These are phyloP conservation scores for Trametes polyzona DNA, from an alignment of 1,284 basidiomycete species.

Conservation along the genomic window DNA sequence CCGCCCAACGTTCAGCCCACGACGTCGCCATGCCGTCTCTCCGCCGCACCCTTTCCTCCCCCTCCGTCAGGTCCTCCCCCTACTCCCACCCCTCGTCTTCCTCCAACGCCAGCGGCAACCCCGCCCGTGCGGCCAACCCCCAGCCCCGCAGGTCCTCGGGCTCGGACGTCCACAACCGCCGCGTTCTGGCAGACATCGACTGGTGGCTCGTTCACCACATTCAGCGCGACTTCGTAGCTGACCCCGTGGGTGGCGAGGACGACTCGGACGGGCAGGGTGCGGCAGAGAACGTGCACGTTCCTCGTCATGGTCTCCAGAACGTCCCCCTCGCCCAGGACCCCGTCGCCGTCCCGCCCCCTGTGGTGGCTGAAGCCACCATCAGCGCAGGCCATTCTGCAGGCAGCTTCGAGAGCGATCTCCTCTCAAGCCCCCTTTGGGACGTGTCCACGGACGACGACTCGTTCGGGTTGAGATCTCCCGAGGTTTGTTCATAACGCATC, in stretches of 20 bases:
- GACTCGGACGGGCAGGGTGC: conserved; percentile 23
- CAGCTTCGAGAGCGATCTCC: conserved; percentile 15
- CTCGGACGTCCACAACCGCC: conserved; percentile 61
- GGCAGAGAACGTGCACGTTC: conserved; percentile 26
- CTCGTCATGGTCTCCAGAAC: conserved; percentile 7
- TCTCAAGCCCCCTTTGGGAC: conserved; percentile 25
- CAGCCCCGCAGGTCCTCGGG: conserved; percentile 63
- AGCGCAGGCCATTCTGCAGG: conserved; percentile 11
- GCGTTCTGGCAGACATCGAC: conserved; percentile 80
- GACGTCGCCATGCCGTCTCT: conserved; percentile 67
- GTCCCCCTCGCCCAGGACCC: conserved; percentile 18
- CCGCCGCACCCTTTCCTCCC: conserved; percentile 71
- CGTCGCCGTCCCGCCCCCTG: conserved; percentile 15
- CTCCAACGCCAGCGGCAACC: conserved; percentile 31
- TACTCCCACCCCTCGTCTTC: conserved; percentile 49
- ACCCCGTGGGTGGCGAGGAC: conserved; percentile 30
- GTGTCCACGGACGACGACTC: conserved; percentile 22
- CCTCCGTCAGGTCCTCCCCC: conserved; percentile 63
- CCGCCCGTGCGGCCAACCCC: conserved; percentile 43
- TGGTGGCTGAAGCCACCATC: conserved; percentile 12
- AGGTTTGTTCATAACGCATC: conserved; percentile 26
- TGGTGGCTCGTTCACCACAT: conserved; percentile 81
- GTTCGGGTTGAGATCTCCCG: conserved; percentile 22
- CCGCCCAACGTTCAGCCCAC: conserved; percentile 23
- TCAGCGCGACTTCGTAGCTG: conserved; percentile 50